Evolutionary conservation across 306 rosid species (phyloP).

Genomic region (Cucumis melo): DNA sequence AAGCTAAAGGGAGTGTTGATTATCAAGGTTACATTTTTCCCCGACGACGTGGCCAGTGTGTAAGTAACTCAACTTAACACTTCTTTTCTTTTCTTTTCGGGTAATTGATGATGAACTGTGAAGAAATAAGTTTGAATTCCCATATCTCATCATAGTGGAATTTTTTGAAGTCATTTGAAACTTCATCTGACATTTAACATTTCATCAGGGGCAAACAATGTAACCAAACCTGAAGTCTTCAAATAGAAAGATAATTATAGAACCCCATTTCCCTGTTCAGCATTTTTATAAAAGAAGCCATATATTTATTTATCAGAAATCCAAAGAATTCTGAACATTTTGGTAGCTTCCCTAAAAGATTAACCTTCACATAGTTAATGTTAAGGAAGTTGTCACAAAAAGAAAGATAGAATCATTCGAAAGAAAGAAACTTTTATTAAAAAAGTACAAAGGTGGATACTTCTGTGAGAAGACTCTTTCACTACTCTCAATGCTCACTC

Average conservation of each 20-base stretch:
- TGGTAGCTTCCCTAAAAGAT: not conserved
- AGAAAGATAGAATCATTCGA: too few relatives aligned
- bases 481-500: too few relatives aligned
- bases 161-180: not conserved
- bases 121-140: not conserved
- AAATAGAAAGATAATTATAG: not conserved
- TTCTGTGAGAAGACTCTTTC: too few relatives aligned
- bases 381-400: too few relatives aligned
- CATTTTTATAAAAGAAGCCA: not conserved
- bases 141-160: not conserved
- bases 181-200: not conserved
- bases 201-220: not conserved
- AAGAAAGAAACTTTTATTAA: too few relatives aligned
- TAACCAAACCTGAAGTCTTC: not conserved
- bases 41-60: slow-evolving; percentile 54
- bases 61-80: slow-evolving; percentile 27
- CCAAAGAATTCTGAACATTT: not conserved
- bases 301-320: not conserved
- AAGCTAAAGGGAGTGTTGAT: slow-evolving; percentile 70
- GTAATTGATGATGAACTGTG: not conserved
- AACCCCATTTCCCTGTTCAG: not conserved
- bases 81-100: not conserved
- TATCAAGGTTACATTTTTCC: slow-evolving; percentile 95
- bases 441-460: too few relatives aligned
- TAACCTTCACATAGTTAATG: not conserved